Evolutionary conservation across 805 yeast genomes (phyloP).

Genomic region (Nakazawaea molendinolei): DNA sequence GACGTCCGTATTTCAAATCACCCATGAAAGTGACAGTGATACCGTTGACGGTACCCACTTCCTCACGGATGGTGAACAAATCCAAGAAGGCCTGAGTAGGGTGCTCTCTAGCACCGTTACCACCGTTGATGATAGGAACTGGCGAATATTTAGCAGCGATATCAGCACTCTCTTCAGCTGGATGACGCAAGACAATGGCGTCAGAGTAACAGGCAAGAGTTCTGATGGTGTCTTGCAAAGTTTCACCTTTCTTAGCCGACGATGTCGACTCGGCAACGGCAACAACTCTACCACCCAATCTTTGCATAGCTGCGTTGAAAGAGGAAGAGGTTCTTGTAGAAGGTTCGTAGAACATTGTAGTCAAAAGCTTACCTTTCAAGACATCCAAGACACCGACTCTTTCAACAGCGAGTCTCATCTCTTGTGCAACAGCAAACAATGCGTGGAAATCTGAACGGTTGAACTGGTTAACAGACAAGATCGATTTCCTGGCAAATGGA

Average conservation of each 20-base stretch:
- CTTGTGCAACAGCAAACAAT: conserved; percentile 94
- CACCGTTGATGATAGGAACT: conserved; percentile 95
- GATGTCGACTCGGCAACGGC: conserved; percentile 79
- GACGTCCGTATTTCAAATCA: conserved; percentile 96
- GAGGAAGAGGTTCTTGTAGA: conserved; percentile 96
- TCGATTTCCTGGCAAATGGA: conserved; percentile 84
- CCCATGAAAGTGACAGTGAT: conserved; percentile 98
- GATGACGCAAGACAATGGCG: conserved; percentile 96
- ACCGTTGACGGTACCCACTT: conserved; percentile 96
- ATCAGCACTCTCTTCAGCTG: conserved; percentile 84
- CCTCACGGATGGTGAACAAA: conserved; percentile 97
- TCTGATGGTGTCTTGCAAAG: conserved; percentile 93
- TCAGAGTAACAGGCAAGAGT: conserved; percentile 93
- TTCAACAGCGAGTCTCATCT: conserved; percentile 94
- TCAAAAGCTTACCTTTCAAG: conserved; percentile 82
- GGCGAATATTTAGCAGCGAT: conserved; percentile 96
- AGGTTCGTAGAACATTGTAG: conserved; percentile 97
- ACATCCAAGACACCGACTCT: conserved; percentile 91
- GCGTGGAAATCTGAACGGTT: conserved; percentile 85
- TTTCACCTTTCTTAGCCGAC: conserved; percentile 97
- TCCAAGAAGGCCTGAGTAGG: conserved; percentile 98
- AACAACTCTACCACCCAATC: conserved; percentile 96
- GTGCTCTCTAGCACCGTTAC: conserved; percentile 96
- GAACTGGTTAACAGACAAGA: conserved; percentile 83
- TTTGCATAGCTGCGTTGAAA: conserved; percentile 99